A percentile compares a stretch with the other conserved stretches of the same genome.
Conservation (phyloP, 805 yeast species). For the Candida saitoana region DNA sequence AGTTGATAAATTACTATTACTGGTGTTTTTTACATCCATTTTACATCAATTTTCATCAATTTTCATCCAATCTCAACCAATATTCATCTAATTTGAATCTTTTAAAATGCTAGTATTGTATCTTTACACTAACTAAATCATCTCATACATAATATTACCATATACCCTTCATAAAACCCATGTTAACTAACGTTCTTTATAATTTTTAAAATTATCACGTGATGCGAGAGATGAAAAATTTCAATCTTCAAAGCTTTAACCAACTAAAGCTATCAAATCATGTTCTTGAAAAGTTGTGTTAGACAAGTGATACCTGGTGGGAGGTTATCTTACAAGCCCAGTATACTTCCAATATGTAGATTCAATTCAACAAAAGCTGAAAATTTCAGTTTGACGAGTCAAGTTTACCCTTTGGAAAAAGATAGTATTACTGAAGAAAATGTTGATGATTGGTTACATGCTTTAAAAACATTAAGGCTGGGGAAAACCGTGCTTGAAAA, state of each 20-base stretch:
- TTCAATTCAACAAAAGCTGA: conserved; percentile 2
- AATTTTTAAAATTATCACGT: too few species aligned
- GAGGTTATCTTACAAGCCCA: conserved; percentile 1
- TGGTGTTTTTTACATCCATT: too few species aligned
- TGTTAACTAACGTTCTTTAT: too few species aligned
- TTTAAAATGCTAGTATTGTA: too few species aligned
- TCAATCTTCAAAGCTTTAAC: conserved; percentile 2
- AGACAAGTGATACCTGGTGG: conserved; percentile 6
- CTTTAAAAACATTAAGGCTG: conserved; percentile 37
- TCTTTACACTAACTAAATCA: too few species aligned
- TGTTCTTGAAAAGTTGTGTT: conserved; percentile 8
- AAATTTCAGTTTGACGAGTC: conserved; percentile 24
- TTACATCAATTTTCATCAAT: not conserved
- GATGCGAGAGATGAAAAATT: not conserved
- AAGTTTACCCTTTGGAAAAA: conserved; percentile 36
- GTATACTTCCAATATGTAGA: not conserved
- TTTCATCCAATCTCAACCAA: not conserved
- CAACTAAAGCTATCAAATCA: too few species aligned
- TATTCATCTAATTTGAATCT: not conserved
- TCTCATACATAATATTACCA: too few species aligned
- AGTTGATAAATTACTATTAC: too few species aligned
- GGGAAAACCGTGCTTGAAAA: conserved; percentile 30
- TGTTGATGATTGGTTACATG: conserved; percentile 45
- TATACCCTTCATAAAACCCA: too few species aligned
- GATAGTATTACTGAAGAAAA: conserved; percentile 35